These are phyloP conservation scores for Phyllostachys edulis DNA, from an alignment of 176 grass and related monocot genomes.

Conservation along the genomic window DNA sequence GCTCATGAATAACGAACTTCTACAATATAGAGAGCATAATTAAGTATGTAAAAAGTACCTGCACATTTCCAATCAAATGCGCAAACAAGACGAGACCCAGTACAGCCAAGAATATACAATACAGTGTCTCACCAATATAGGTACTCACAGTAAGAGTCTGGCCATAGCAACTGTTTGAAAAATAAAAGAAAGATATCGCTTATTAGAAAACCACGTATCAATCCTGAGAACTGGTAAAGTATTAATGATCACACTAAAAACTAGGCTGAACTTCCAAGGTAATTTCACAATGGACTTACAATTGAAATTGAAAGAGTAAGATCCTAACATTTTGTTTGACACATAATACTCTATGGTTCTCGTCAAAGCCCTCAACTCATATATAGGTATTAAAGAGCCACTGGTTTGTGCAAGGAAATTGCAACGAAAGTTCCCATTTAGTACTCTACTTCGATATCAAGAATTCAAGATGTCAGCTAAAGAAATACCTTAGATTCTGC, in stretches of 20 bases:
- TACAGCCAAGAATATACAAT: constrained; percentile 88
- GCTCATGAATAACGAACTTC: not conserved
- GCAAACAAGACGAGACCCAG: constrained; percentile 92
- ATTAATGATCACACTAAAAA: not conserved
- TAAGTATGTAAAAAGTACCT: constrained; percentile 57
- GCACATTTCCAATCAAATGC: constrained; percentile 97
- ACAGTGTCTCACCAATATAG: constrained; percentile 90
- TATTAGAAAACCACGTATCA: constrained; percentile 14
- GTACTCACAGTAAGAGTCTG: constrained; percentile 88
- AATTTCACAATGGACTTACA: too few relatives aligned
- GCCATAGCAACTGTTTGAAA: constrained; percentile 75
- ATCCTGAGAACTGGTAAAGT: constrained; percentile 7
- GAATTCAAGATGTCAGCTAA: not conserved
- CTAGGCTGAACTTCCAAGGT: constrained; percentile 2
- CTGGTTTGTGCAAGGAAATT: constrained; percentile 5
- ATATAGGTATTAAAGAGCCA: not conserved
- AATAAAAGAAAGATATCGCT: not conserved
- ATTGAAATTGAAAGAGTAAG: constrained; percentile 4
- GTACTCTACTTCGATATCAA: not conserved
- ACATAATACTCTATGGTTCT: not conserved
- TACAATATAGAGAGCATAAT: not conserved
- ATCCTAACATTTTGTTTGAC: not conserved
- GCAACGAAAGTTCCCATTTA: not conserved
- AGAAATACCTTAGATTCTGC: constrained; percentile 90
- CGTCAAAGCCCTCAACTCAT: not conserved